These are phyloP conservation scores for Hypoxylon sp. DNA, from an alignment of 2,329 filamentous ascomycete species.

Conservation along the genomic window DNA sequence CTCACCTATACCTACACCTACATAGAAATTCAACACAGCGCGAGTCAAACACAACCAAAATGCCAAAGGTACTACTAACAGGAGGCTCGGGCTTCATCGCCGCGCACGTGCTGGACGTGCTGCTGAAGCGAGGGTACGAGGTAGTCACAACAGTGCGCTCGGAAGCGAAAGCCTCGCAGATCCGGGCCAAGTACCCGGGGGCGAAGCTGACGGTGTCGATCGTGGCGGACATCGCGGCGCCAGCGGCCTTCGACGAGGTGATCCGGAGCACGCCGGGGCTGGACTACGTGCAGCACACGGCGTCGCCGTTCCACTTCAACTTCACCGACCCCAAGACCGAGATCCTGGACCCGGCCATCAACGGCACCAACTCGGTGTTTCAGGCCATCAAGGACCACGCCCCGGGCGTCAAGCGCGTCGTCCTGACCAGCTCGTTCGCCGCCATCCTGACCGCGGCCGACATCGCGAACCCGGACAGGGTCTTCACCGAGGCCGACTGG, in stretches of 20 bases:
- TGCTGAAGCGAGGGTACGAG: slow-evolving; percentile 59
- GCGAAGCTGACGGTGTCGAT: slow-evolving; percentile 62
- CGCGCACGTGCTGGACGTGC: slow-evolving; percentile 64
- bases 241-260: slow-evolving; percentile 76
- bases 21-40: not conserved
- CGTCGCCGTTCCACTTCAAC: slow-evolving; percentile 66
- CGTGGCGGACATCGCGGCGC: slow-evolving; percentile 79
- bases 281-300: slow-evolving; percentile 67
- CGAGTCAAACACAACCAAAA: slow-evolving; percentile 38
- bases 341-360: slow-evolving; percentile 65
- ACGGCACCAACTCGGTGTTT: slow-evolving; percentile 73
- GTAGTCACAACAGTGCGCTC: slow-evolving; percentile 66
- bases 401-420: slow-evolving; percentile 73
- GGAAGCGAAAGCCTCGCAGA: slow-evolving; percentile 61
- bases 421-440: slow-evolving; percentile 67
- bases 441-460: slow-evolving; percentile 55
- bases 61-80: slow-evolving; percentile 59
- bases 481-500: slow-evolving; percentile 60
- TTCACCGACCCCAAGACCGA: slow-evolving; percentile 61
- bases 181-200: slow-evolving; percentile 58
- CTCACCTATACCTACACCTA: not conserved
- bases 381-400: slow-evolving; percentile 70
- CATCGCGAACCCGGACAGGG: slow-evolving; percentile 50
- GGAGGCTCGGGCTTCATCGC: slow-evolving; percentile 64
- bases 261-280: slow-evolving; percentile 57